A percentile compares a stretch with the other conserved stretches of the same genome.
Conservation (phyloP, 257 asterid species). For the Nemophila menziesii region DNA sequence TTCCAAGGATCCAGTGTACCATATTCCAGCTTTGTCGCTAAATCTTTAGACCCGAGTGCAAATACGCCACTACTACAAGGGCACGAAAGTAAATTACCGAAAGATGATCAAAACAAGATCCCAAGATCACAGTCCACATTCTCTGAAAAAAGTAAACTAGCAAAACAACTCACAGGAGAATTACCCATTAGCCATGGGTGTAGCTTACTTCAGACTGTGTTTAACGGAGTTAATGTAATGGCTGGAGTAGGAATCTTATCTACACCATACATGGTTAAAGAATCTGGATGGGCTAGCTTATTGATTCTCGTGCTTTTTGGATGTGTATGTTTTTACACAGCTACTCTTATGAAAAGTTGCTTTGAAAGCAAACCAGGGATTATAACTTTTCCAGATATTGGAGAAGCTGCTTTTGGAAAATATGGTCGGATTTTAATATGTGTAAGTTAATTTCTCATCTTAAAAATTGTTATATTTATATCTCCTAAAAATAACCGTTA, state of each 20-base stretch:
- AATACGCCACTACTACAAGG: slow-evolving; percentile 44
- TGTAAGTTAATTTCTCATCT: slow-evolving; percentile 25
- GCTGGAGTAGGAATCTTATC: slow-evolving; percentile 85
- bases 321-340: slow-evolving; percentile 68
- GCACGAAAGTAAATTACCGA: slow-evolving; percentile 20
- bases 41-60: slow-evolving; percentile 19
- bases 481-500: too few relatives aligned
- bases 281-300: slow-evolving; percentile 78
- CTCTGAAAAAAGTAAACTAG: slow-evolving; percentile 23
- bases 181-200: slow-evolving; percentile 54
- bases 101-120: slow-evolving; percentile 18
- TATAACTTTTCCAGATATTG: slow-evolving; percentile 64
- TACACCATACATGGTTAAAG: slow-evolving; percentile 52
- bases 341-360: slow-evolving; percentile 61
- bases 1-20: too few relatives aligned
- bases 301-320: slow-evolving; percentile 48
- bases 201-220: slow-evolving; percentile 59
- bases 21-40: background rate
- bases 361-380: slow-evolving; percentile 63
- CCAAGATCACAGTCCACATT: slow-evolving; percentile 22
- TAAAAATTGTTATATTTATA: too few relatives aligned
- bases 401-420: slow-evolving; percentile 80
- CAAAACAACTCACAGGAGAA: slow-evolving; percentile 46
- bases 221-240: slow-evolving; percentile 72
- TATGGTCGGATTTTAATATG: slow-evolving; percentile 60